Base-by-base conservation (phyloP, 768 basidiomycete species). In the Pleurotus citrinopileatus region DNA sequence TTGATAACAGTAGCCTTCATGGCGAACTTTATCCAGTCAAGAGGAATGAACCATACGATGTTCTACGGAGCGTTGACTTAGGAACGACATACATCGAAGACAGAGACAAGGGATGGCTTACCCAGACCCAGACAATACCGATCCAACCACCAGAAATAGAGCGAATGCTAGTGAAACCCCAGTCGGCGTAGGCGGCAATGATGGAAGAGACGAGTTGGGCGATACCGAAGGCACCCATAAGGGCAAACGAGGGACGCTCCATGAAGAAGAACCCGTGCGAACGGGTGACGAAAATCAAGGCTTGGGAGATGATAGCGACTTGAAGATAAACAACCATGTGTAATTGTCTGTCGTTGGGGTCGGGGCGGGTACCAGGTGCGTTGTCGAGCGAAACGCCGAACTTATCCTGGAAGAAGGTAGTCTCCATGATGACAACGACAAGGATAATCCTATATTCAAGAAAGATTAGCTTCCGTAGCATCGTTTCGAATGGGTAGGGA, bases 261-360 rank as follows among this genome's bases (percentile, higher is more conserved):
- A 92, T 91, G 80, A 94, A 96, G 89, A 94, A 95, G 83, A 91
- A 94, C 8, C 87, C 79, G 64, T 95, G 94, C 61, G 94, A 86
- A 74, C 94, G 92, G 36, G 94, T 96, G 70, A 95, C 84, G 76
- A 96, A 96, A 75, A 96, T 97, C 59, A 98, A 79, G 1, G 96
- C 96, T 71, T 98, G 96, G 42, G 96, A 98, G 76, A 98, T 98
- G 73, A 98, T 95, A 57, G 96, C 96, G 55, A 98, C 96, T 75
- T 96, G 93, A 61, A 95, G 82, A 79, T 97, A 96, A 67, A 94
- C 79, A 63, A 97, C 82, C 76, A 87, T 89, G 78, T 96, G 93
- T 4, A 94, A 75, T 61, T 86, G 77, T n/a, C 68, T 70, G 67
- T 92, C 88, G 67, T 89, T 89, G 60, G 76, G 72, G 28, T 69